phyloP scores from a whole-genome alignment of 768 basidiomycete species.

The Calocera cornea region DNA sequence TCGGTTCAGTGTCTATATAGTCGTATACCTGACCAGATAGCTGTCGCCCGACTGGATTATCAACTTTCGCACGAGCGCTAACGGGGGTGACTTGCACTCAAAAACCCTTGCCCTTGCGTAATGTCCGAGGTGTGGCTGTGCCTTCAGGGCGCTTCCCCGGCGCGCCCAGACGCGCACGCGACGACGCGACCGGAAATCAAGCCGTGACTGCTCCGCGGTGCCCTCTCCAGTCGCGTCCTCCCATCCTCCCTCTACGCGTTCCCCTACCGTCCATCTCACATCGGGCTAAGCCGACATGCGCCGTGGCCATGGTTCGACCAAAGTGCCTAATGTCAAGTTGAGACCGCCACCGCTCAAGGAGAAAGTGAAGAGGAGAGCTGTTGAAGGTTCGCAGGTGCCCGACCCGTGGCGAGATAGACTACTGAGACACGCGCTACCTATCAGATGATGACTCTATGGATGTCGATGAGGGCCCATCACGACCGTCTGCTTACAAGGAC shows the following conservation, averaged over 20 bases:
- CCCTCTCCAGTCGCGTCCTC: neutral
- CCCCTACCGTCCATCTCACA: neutral
- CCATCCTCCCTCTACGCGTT: neutral
- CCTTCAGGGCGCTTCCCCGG: neutral
- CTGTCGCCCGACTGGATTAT: too few species aligned
- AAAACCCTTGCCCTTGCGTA: neutral
- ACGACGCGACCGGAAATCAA: neutral
- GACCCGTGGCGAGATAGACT: neutral
- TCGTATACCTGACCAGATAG: neutral
- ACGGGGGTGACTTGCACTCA: neutral
- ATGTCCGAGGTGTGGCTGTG: neutral
- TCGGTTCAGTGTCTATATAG: neutral
- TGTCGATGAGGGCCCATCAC: neutral
- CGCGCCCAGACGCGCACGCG: neutral
- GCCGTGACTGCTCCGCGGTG: neutral
- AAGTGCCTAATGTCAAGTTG: slow-evolving; percentile 28
- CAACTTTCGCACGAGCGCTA: too few species aligned
- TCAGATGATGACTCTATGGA: neutral
- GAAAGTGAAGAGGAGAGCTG: slow-evolving; percentile 13
- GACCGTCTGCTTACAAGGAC: slow-evolving; percentile 10
- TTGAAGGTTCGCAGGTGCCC: neutral
- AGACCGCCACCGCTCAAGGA: slow-evolving; percentile 23
- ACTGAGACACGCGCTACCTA: neutral
- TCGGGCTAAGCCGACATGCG: slow-evolving; percentile 10
- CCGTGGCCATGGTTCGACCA: slow-evolving; percentile 24